Percentiles rank a stretch among this genome's conserved stretches.
Conservation (phyloP, 176 grass and related monocot species). For the Themeda triandra region DNA sequence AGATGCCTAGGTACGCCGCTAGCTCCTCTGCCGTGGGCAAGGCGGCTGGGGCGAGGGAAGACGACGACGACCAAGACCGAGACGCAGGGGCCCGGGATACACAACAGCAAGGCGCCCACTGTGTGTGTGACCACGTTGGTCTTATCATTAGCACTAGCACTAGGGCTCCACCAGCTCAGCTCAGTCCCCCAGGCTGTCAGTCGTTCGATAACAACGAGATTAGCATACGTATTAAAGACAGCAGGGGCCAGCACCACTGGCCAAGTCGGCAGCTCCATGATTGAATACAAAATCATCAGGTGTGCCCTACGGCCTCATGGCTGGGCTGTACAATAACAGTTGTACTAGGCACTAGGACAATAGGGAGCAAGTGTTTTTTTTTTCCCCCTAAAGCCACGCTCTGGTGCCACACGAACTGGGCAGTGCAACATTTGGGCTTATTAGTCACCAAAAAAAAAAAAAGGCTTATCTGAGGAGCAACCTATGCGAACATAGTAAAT, state of each 20-base stretch:
- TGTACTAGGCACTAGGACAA: no score
- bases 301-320: no score
- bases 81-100: neutral
- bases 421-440: no score
- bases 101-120: no score
- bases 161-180: neutral
- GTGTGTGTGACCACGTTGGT: neutral
- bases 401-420: no score
- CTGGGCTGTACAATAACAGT: no score
- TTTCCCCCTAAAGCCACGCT: no score
- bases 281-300: neutral
- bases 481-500: no score
- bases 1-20: neutral
- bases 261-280: neutral
- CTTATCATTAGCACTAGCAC: neutral
- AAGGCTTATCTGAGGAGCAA: no score
- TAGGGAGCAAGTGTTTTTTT: no score
- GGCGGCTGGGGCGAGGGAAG: neutral
- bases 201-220: neutral
- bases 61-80: neutral
- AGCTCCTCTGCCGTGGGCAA: neutral
- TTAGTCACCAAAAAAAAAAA: no score
- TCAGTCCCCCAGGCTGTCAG: neutral
- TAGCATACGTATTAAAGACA: no score
- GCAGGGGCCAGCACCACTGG: neutral